Evolutionary conservation across 495 filamentous ascomycete genomes (phyloP).

Genomic region (Sabuloglossum arenarium): DNA sequence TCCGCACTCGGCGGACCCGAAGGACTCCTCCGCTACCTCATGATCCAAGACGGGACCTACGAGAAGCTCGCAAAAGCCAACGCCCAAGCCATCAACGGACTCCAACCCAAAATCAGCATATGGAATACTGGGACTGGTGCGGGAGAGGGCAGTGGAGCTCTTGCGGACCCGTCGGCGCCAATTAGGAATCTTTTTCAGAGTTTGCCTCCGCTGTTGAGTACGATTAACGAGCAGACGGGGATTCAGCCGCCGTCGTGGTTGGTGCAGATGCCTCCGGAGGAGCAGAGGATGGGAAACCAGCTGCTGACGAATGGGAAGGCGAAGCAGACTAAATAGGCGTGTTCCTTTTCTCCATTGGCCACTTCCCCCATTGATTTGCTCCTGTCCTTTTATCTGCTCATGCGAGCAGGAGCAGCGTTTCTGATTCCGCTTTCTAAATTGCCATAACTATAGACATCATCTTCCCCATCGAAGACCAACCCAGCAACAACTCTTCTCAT

Average conservation of each 20-base stretch:
- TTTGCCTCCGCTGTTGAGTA: conserved; percentile 55
- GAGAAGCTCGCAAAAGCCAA: conserved; percentile 45
- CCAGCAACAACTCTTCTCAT: too few species aligned
- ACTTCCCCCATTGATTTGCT: background rate
- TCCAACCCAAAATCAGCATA: conserved; percentile 71
- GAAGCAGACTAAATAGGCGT: background rate
- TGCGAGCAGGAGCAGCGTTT: too few species aligned
- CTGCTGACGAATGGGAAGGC: background rate
- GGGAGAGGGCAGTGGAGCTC: conserved; percentile 1
- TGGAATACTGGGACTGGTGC: conserved; percentile 52
- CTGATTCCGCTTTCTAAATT: too few species aligned
- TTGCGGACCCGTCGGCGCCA: conserved; percentile 25
- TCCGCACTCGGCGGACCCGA: conserved; percentile 54
- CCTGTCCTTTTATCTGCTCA: too few species aligned
- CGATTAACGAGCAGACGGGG: conserved; percentile 70
- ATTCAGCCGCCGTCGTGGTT: conserved; percentile 54
- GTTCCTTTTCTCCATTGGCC: background rate
- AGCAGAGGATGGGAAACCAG: conserved; percentile 6
- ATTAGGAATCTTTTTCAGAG: conserved; percentile 48
- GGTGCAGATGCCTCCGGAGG: conserved; percentile 23
- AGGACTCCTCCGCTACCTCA: conserved; percentile 49
- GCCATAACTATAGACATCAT: too few species aligned
- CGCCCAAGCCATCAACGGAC: conserved; percentile 47
- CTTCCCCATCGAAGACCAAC: too few species aligned
- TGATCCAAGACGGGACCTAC: conserved; percentile 49